These are phyloP conservation scores for Paracorniculantispora psalliotae DNA, from an alignment of 2,329 filamentous ascomycete species.

Conservation along the genomic window DNA sequence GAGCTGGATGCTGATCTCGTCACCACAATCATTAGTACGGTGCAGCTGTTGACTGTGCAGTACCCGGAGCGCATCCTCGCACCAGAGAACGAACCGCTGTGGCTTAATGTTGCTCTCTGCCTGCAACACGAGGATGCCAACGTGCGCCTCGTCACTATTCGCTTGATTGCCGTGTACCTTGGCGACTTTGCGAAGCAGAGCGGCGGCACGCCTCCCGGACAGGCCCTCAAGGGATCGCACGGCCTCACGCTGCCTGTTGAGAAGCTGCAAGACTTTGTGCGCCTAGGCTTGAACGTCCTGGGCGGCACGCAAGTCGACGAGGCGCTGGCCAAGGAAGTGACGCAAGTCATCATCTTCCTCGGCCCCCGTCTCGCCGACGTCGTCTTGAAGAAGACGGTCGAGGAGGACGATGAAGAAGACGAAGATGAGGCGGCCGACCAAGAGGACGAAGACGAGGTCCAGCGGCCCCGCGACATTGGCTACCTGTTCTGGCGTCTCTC, in stretches of 20 bases:
- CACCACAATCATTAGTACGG: conserved; percentile 65
- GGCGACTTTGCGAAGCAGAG: conserved; percentile 67
- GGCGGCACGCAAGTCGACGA: conserved; percentile 62
- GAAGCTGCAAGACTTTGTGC: conserved; percentile 57
- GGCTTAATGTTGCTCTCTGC: conserved; percentile 63
- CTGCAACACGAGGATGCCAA: conserved; percentile 67
- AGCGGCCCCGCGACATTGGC: conserved; percentile 41
- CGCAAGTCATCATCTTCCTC: conserved; percentile 79
- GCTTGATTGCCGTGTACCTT: conserved; percentile 71
- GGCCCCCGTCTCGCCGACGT: conserved; percentile 49
- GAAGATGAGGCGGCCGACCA: conserved; percentile 30
- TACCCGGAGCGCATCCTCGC: conserved; percentile 62
- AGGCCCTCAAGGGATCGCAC: conserved; percentile 63
- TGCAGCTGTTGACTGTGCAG: conserved; percentile 61
- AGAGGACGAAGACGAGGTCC: conserved; percentile 35
- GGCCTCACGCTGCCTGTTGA: conserved; percentile 63
- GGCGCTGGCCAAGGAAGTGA: conserved; percentile 69
- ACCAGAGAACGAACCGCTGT: conserved; percentile 57
- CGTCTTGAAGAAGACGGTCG: conserved; percentile 39
- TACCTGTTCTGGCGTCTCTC: conserved; percentile 78
- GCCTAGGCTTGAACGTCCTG: conserved; percentile 48
- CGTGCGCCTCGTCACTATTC: conserved; percentile 73
- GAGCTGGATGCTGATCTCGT: conserved; percentile 65
- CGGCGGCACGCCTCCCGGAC: conserved; percentile 38
- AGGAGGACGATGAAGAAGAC: conserved; percentile 40